Evolutionary conservation across 2,329 filamentous ascomycete species (phyloP).

Genomic region (Arthrobotrys entomopaga): DNA sequence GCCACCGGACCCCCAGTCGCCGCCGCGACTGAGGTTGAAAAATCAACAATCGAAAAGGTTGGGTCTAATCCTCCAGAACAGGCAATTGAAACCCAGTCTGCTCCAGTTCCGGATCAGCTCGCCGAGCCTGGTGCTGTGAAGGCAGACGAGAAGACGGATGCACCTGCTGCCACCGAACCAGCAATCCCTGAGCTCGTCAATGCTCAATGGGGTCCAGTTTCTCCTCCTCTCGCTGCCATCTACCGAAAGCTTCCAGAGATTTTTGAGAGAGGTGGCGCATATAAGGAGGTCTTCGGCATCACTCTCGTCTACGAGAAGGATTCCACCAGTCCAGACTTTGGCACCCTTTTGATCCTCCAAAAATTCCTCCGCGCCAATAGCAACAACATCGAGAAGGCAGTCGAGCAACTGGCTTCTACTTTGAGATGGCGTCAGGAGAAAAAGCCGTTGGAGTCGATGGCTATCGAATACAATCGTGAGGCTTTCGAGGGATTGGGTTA

Average conservation of each 20-base stretch:
- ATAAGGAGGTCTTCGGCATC: slow-evolving; percentile 89
- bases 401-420: slow-evolving; percentile 80
- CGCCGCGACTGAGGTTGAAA: slow-evolving; percentile 29
- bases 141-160: slow-evolving; percentile 10
- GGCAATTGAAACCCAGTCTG: slow-evolving; percentile 20
- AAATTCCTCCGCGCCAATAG: slow-evolving; percentile 94
- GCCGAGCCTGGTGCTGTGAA: slow-evolving; percentile 4
- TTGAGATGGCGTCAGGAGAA: slow-evolving; percentile 83
- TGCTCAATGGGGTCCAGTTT: slow-evolving; percentile 41
- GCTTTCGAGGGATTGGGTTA: slow-evolving; percentile 85
- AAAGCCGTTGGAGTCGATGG: slow-evolving; percentile 74
- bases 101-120: slow-evolving; percentile 8
- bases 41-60: slow-evolving; percentile 25
- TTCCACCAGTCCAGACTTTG: slow-evolving; percentile 25
- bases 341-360: slow-evolving; percentile 72
- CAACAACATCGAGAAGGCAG: slow-evolving; percentile 76
- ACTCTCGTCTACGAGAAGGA: slow-evolving; percentile 65
- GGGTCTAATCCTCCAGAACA: slow-evolving; percentile 31
- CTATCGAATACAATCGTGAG: slow-evolving; percentile 70
- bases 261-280: slow-evolving; percentile 63
- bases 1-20: slow-evolving; percentile 23
- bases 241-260: slow-evolving; percentile 70
- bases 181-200: slow-evolving; percentile 37
- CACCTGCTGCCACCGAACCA: slow-evolving; percentile 11
- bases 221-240: slow-evolving; percentile 67